Base-by-base conservation (phyloP, 148 eudicot species). In the Euryodendron excelsum region DNA sequence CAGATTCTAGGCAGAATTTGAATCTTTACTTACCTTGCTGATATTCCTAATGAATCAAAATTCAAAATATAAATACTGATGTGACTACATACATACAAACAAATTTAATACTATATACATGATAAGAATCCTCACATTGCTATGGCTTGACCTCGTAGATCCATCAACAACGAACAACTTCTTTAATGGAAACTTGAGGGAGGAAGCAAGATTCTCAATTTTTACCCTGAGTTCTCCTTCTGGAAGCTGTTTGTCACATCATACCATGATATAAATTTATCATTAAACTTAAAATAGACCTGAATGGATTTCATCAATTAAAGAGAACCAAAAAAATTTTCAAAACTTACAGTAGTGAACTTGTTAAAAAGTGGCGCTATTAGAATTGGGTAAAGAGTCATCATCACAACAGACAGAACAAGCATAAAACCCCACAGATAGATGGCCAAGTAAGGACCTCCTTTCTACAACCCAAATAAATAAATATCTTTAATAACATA, bases 161-260 rank as follows among this genome's bases (percentile, higher is more conserved):
- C 99, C 99, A 87, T 96, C 99, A 81, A 96, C 96, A 65, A 96
- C 99, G 80, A 93, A 96, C 89, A 96, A 77, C 83, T 96, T 96
- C 91, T 89, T 93, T 55, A 96, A 74, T 1, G 99, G 99, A 72
- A 96, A 96, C 72, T 91, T 92, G 64, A 92, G 92, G 55, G 98
- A 93, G n/a, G 96, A 88, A 78, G 99, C 92, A 62, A 96, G 99
- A 55, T 73, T 82, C 87, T 93, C 99, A 72, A 96, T 96, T 84
- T 96, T 94, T 67, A 56, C 66, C 81, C 96, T 84, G 33, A 96
- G 90, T 74, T 90, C 96, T 69, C 98, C 99, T 18, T 93, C 92
- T 50, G 97, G 94, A 82, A 96, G 98, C 98, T 96, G 86, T 78
- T 80, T 82, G 73, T 68, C 76, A 74, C 61, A 65, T 79, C 62